Evolutionary conservation across 768 basidiomycete genomes (phyloP).

Genomic region (Thelephora aurantiotincta): DNA sequence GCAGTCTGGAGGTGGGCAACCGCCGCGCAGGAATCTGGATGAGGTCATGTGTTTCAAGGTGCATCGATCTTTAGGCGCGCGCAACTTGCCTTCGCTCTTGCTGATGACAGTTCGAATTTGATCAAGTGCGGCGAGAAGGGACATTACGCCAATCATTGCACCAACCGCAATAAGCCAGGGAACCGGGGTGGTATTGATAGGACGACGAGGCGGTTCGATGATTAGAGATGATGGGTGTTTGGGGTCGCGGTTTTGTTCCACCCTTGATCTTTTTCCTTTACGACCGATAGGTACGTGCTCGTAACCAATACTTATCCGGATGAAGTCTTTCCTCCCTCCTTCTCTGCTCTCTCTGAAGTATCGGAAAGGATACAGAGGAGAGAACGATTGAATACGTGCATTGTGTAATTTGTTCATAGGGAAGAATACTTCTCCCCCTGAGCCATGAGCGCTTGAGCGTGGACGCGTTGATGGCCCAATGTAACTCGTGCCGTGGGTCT

Average conservation of each 20-base stretch:
- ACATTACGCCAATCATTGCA: conserved; percentile 91
- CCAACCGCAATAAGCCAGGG: conserved; percentile 82
- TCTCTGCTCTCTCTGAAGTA: not conserved
- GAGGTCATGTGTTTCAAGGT: conserved; percentile 85
- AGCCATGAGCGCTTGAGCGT: too few relatives aligned
- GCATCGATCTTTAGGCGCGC: conserved; percentile 10
- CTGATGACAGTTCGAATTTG: not conserved
- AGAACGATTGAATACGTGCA: too few relatives aligned
- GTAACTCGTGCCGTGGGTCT: too few relatives aligned
- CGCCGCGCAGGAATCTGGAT: conserved; percentile 57
- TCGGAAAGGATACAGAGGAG: too few relatives aligned
- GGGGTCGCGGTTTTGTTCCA: too few relatives aligned
- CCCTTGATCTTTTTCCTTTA: too few relatives aligned
- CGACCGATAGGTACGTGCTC: too few relatives aligned
- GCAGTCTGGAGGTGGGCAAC: conserved; percentile 21
- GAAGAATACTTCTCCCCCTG: too few relatives aligned
- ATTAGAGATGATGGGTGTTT: too few relatives aligned
- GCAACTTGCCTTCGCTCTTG: not conserved
- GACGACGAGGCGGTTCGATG: conserved; percentile 12
- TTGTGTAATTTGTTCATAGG: too few relatives aligned
- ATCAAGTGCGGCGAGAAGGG: conserved; percentile 79
- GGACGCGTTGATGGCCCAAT: too few relatives aligned
- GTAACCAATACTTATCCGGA: too few relatives aligned
- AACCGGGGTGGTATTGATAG: conserved; percentile 75
- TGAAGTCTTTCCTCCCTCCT: conserved; percentile 2